Base-by-base conservation (phyloP, 371 early-diverging fungal species). In the Mortierella sp. region DNA sequence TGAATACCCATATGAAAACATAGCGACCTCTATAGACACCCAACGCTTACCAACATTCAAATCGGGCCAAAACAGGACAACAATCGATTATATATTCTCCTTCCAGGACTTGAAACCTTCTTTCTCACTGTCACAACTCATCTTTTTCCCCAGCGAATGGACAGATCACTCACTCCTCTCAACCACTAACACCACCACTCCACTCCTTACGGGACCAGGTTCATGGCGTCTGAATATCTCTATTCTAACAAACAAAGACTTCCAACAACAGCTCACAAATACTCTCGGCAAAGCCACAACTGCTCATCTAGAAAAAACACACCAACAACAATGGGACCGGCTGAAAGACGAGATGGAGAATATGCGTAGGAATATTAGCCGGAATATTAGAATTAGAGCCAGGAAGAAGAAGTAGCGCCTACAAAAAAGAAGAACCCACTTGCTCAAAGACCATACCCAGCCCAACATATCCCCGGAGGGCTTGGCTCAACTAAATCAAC, bases 21-120 rank as follows among this genome's bases (percentile, higher is more conserved):
- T 13, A 9, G 13, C 13, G 9, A 40, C 40, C 6, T 13, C 40
- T 9, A 6, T 13, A 13, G 40, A 40, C 9, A 40, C 9, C 13
- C 6, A 6, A 9, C 40, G 9, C 40, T 40, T 40, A 13, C 40
- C 40, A 9, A 40, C 40, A 9, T 40, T 9, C 40, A 6, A 40
- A 13, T 40, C 40, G 40, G 40, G 40, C 40, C 40, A 40, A 40
- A 13, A 6, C 40, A 40, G 13, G 40, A 19, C 62, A 12, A 32
- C 62, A 9, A 62, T 62, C 28, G 49, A 62, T 19, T 62, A 62
- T 8, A 62, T 62, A 0, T 47, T 62, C 49, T 2, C 22, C 62
- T 62, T 12, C 22, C 47, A 2, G 29, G 31, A 31, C 10, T 13
- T 47, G 42, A 29, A 5, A 31, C 61, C 32, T 45, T 29, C 2